Evolutionary conservation across 169 alveolate genomes (phyloP).

Genomic region (Cryptosporidium sp.): DNA sequence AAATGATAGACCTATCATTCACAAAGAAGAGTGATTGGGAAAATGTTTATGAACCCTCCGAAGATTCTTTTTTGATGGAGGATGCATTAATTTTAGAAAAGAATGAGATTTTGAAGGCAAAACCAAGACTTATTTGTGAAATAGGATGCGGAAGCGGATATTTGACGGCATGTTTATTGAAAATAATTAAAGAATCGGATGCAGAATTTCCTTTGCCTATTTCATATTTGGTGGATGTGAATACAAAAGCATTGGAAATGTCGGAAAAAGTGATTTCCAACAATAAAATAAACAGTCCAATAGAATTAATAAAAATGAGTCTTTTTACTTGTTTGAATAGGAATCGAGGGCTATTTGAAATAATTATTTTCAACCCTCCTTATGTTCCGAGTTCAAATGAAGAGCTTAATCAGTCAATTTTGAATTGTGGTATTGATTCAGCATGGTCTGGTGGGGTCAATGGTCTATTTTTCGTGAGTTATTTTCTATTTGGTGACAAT

Average conservation of each 20-base stretch:
- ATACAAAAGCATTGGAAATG: conserved; percentile 43
- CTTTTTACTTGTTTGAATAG: conserved; percentile 9
- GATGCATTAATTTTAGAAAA: conserved; percentile 29
- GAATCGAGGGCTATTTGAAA: conserved; percentile 16
- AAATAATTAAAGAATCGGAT: conserved; percentile 6
- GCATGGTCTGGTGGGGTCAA: conserved; percentile 73
- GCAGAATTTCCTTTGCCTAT: background rate
- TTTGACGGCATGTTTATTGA: conserved; percentile 16
- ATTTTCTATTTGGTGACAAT: conserved; percentile 44
- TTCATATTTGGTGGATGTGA: conserved; percentile 46
- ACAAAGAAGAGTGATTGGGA: conserved; percentile 44
- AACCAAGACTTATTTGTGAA: conserved; percentile 43
- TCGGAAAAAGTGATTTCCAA: conserved; percentile 2
- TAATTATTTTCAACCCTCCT: conserved; percentile 63
- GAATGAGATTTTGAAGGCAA: conserved; percentile 1
- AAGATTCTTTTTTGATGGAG: conserved; percentile 70
- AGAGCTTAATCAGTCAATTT: conserved; percentile 10
- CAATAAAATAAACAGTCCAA: background rate
- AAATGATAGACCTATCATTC: conserved; percentile 12
- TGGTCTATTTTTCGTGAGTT: conserved; percentile 35
- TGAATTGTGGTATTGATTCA: conserved; percentile 8
- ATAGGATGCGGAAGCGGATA: conserved; percentile 76
- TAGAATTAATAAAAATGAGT: conserved; percentile 22
- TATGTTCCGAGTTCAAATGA: conserved; percentile 50
- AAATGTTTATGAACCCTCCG: conserved; percentile 62